These are phyloP conservation scores for Corynascus novoguineensis DNA, from an alignment of 495 filamentous ascomycete genomes.

Conservation along the genomic window DNA sequence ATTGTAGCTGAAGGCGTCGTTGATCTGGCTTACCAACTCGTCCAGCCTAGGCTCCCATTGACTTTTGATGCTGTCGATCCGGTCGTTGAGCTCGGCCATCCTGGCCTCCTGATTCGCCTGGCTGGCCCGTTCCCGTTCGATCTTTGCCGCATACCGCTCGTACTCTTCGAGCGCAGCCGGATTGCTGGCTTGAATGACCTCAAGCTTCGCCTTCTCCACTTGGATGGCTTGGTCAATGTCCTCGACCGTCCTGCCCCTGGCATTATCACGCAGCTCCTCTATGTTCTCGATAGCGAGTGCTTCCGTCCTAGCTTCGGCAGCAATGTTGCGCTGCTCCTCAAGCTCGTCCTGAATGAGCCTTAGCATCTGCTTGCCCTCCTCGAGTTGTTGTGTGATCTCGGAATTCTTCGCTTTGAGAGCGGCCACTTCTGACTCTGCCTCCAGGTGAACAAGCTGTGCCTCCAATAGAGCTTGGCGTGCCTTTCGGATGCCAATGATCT, in stretches of 20 bases:
- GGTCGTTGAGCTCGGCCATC: conserved; percentile 50
- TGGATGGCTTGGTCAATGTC: conserved; percentile 69
- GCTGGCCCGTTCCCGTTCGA: conserved; percentile 39
- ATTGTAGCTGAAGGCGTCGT: conserved; percentile 80
- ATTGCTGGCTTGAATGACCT: conserved; percentile 74
- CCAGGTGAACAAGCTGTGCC: conserved; percentile 61
- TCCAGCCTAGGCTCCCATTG: conserved; percentile 87
- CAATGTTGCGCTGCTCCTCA: conserved; percentile 27
- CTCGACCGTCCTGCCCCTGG: conserved; percentile 46
- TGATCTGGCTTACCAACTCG: conserved; percentile 69
- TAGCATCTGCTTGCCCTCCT: conserved; percentile 31
- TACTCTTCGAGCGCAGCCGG: conserved; percentile 71
- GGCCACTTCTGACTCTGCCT: conserved; percentile 73
- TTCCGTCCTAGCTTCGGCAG: conserved; percentile 20
- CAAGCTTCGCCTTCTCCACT: conserved; percentile 65
- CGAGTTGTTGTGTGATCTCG: conserved; percentile 51
- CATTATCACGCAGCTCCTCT: conserved; percentile 33
- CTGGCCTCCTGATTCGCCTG: conserved; percentile 40
- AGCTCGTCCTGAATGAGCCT: conserved; percentile 15
- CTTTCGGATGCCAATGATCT: conserved; percentile 53
- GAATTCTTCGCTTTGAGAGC: conserved; percentile 56
- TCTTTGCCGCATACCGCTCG: conserved; percentile 58
- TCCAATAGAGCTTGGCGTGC: conserved; percentile 60
- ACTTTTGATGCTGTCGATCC: conserved; percentile 50
- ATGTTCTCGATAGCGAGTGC: conserved; percentile 17